Base-by-base conservation (phyloP, 306 rosid species). In the Sphenostylis stenocarpa region DNA sequence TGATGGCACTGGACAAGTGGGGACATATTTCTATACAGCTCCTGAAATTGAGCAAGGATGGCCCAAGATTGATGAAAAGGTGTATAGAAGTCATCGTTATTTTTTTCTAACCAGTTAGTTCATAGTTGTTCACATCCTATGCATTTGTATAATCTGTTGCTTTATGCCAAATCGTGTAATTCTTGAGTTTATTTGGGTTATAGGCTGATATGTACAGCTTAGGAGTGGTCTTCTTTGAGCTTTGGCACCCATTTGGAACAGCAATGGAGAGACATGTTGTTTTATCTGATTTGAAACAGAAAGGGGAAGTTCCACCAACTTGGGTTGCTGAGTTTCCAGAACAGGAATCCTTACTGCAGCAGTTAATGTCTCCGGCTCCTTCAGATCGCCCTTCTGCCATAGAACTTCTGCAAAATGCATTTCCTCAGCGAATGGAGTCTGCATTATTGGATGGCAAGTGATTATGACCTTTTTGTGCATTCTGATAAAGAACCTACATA, bases 1-100 rank as follows among this genome's bases (percentile, higher is more conserved):
- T 73, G 98, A 92, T 85, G 96, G 97, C 79, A 94, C 98, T 41
- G 98, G 98, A 83, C 97, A 90, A 88, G 93, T 94, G 64, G 98
- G 98, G 63, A 92, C 98, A 43, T 90, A 92, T 82, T 92, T 92
- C 86, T 94, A 94, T 82, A 94, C 96, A 60, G 98, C 97, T 67
- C 98, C 98, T 67, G 98, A 94, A 89, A 94, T 94, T 90, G 98
- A 94, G 81, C 98, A 94, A 82, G 92, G 93, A 77, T 94, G 98
- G 98, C 98, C 96, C 8, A 94, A 94, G 87, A 94, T 94, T 83
- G 97, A 94, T 85, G 98, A 94, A 86, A 94, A 92, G 91, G 98
- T 91, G 53, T 56, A 62, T 71, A 61, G n/a, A 69, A n/a, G 63
- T 72, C 48, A 66, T 24, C 38, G 17, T 55, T 28, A 29, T 63